phyloP scores from a whole-genome alignment of 495 filamentous ascomycete genomes.

The Talaromyces stipitatus region DNA sequence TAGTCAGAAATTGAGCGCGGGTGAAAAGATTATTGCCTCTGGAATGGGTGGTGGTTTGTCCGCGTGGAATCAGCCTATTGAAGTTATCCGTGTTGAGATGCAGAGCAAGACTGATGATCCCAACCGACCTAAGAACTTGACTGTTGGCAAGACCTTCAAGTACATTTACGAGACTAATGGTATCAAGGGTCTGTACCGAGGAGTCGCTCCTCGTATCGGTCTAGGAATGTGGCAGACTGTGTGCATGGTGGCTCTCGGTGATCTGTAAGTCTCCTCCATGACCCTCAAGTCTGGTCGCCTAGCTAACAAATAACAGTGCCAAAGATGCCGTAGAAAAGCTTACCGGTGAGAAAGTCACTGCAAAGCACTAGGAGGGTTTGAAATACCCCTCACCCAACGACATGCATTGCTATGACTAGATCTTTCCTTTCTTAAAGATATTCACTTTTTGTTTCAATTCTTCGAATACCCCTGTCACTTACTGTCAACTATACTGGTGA shows the following conservation, averaged over 20 bases:
- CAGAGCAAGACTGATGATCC: conserved; percentile 97
- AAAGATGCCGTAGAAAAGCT: conserved; percentile 96
- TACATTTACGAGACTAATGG: conserved; percentile 92
- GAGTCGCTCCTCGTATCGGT: conserved; percentile 87
- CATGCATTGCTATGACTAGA: neutral
- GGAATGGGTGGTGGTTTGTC: conserved; percentile 85
- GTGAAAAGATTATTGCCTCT: conserved; percentile 86
- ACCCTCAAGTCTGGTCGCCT: neutral
- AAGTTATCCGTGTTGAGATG: conserved; percentile 99
- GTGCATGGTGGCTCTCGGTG: conserved; percentile 99
- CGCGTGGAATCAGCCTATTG: conserved; percentile 99
- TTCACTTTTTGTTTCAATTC: neutral
- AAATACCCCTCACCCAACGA: conserved; percentile 34
- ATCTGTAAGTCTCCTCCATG: conserved; percentile 65
- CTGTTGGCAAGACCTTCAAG: conserved; percentile 81
- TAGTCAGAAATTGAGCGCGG: conserved; percentile 60
- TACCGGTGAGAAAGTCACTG: conserved; percentile 88
- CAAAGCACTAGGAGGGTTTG: conserved; percentile 80
- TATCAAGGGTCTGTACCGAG: conserved; percentile 88
- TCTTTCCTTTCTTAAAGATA: neutral
- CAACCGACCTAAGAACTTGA: conserved; percentile 97
- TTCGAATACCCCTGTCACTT: neutral
- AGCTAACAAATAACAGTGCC: conserved; percentile 48
- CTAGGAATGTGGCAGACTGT: conserved; percentile 98
- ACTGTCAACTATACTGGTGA: neutral